Conservation (phyloP, 2,329 filamentous ascomycete genomes). For the Diaporthe sp. region DNA sequence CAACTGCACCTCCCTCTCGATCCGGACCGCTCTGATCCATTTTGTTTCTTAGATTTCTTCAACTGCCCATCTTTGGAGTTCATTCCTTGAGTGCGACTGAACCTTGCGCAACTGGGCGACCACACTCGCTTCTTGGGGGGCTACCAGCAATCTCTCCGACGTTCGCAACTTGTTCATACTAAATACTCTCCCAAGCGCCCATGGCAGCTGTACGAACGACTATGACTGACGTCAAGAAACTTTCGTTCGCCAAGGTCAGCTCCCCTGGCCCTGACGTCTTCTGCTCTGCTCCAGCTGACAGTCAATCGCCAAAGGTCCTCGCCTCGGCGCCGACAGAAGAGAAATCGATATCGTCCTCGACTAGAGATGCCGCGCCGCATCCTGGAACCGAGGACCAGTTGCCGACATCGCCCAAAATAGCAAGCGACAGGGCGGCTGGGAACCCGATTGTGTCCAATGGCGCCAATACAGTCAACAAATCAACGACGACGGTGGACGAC, state of each 20-base stretch:
- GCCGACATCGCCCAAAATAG: slow-evolving; percentile 20
- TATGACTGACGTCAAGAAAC: slow-evolving; percentile 65
- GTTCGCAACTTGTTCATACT: slow-evolving; percentile 45
- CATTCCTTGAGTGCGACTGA: slow-evolving; percentile 41
- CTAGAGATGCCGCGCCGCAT: slow-evolving; percentile 40
- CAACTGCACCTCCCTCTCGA: slow-evolving; percentile 64
- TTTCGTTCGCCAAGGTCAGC: slow-evolving; percentile 83
- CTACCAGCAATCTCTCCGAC: slow-evolving; percentile 47
- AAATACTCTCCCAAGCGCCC: slow-evolving; percentile 44
- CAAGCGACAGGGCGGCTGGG: neutral
- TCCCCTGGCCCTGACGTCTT: slow-evolving; percentile 12
- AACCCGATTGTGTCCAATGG: slow-evolving; percentile 7
- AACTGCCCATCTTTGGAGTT: slow-evolving; percentile 43
- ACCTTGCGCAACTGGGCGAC: slow-evolving; percentile 34
- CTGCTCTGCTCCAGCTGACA: slow-evolving; percentile 30
- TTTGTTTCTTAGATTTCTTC: slow-evolving; percentile 65
- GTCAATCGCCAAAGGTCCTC: slow-evolving; percentile 40
- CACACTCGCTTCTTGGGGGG: slow-evolving; percentile 45
- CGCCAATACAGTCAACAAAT: neutral
- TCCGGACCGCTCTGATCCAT: slow-evolving; percentile 67
- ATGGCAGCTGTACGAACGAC: slow-evolving; percentile 64
- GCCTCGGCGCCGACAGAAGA: slow-evolving; percentile 49
- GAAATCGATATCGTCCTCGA: slow-evolving; percentile 51
- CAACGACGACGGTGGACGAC: slow-evolving; percentile 25
- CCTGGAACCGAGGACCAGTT: neutral